These are phyloP conservation scores for Hypoxylon fuscum DNA, from an alignment of 495 filamentous ascomycete species.

Conservation along the genomic window DNA sequence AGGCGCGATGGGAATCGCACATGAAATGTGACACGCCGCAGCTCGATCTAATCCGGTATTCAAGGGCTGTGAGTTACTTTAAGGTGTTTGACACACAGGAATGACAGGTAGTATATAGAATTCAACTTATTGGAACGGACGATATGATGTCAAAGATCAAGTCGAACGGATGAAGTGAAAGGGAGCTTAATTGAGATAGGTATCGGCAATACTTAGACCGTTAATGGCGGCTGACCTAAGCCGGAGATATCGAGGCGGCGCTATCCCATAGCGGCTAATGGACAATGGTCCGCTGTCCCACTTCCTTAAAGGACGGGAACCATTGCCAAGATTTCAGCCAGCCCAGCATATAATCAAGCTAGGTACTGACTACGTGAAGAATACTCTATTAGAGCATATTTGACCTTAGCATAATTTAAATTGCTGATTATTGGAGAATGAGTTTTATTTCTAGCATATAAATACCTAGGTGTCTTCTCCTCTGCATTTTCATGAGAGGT, in stretches of 20 bases:
- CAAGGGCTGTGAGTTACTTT: not conserved
- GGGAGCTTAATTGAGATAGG: not conserved
- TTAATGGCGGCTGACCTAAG: conserved; percentile 25
- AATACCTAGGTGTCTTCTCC: too few species aligned
- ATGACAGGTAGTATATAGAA: not conserved
- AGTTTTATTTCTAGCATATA: too few species aligned
- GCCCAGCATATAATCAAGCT: too few species aligned
- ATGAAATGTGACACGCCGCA: conserved; percentile 1
- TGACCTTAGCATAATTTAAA: too few species aligned
- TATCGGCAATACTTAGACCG: conserved; percentile 13
- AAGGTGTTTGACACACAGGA: too few species aligned
- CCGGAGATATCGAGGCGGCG: conserved; percentile 27
- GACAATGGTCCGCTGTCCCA: not conserved
- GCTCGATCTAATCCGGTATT: not conserved
- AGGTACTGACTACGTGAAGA: not conserved
- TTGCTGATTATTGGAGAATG: too few species aligned
- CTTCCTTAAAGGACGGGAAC: conserved; percentile 10
- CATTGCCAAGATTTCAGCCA: conserved; percentile 17
- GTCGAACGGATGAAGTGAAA: conserved; percentile 22
- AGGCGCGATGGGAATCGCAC: not conserved
- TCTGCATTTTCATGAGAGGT: too few species aligned
- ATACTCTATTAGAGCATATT: too few species aligned
- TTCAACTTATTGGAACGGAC: conserved; percentile 3
- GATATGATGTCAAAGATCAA: conserved; percentile 11
- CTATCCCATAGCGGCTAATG: conserved; percentile 25